Conservation (phyloP, 441 rosid genomes). For the Adansonia rubrostipa region DNA sequence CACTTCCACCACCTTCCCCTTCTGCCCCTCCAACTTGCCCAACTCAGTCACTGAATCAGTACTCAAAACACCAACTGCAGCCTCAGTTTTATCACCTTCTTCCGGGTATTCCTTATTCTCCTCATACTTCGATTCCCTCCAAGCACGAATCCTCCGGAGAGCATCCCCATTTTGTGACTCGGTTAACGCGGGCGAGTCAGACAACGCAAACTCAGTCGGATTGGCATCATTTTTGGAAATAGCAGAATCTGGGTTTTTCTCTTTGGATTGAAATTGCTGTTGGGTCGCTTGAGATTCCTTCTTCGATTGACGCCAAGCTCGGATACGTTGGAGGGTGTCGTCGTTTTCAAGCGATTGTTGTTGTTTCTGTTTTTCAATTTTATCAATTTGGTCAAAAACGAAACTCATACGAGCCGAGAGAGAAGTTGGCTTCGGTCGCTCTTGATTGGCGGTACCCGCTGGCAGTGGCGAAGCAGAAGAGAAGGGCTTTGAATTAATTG, state of each 20-base stretch:
- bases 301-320: conserved; percentile 85
- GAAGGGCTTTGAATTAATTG: conserved; percentile 34
- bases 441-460: conserved; percentile 20
- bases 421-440: conserved; percentile 58
- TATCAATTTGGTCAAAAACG: conserved; percentile 87
- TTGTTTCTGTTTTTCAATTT: conserved; percentile 61
- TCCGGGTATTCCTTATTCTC: conserved; percentile 21
- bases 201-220: background rate
- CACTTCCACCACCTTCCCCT: conserved; percentile 56
- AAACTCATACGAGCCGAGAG: conserved; percentile 93
- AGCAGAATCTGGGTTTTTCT: conserved; percentile 22
- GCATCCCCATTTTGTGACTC: background rate
- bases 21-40: conserved; percentile 31
- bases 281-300: conserved; percentile 35
- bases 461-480: conserved; percentile 42
- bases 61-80: background rate
- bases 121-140: conserved; percentile 21
- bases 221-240: conserved; percentile 1
- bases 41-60: conserved; percentile 4
- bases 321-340: conserved; percentile 81
- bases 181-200: conserved; percentile 5
- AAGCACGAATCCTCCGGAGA: conserved; percentile 23
- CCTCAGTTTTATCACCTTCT: background rate
- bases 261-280: conserved; percentile 25
- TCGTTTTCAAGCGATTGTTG: conserved; percentile 59